A percentile compares a stretch with the other conserved stretches of the same genome.
These are phyloP conservation scores for Neurospora sublineolata DNA, from an alignment of 495 filamentous ascomycete species.

Conservation along the genomic window DNA sequence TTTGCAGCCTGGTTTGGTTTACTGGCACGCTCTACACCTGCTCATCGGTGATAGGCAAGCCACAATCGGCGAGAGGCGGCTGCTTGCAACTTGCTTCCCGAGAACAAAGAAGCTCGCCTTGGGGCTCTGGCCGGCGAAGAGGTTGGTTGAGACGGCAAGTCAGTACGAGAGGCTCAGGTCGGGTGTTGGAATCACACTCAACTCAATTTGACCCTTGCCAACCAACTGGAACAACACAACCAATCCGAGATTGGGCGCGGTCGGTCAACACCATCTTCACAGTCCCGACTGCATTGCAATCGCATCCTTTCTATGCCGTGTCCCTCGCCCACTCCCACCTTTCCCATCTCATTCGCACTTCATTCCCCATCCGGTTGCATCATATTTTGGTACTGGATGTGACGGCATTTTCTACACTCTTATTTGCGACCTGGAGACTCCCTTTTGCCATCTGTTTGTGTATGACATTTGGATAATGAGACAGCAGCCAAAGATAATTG, in stretches of 20 bases:
- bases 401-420: neutral
- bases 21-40: neutral
- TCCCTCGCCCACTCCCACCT: neutral
- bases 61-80: neutral
- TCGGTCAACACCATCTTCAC: neutral
- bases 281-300: neutral
- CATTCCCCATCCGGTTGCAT: neutral
- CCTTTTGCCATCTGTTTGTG: neutral
- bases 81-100: neutral
- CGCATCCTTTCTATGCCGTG: neutral
- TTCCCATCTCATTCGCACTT: neutral
- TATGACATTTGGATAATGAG: neutral
- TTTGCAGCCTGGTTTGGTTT: neutral
- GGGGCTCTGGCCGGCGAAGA: neutral
- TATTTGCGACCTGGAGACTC: neutral
- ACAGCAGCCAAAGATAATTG: neutral
- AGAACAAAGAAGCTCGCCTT: neutral
- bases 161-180: neutral
- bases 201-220: too few species aligned
- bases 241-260: too few species aligned
- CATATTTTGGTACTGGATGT: neutral
- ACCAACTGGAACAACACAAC: too few species aligned
- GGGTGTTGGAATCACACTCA: too few species aligned
- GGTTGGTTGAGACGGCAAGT: neutral
- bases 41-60: neutral